Evolutionary conservation across 2,329 filamentous ascomycete genomes (phyloP).

Genomic region (Dothidotthia symphoricarpi): DNA sequence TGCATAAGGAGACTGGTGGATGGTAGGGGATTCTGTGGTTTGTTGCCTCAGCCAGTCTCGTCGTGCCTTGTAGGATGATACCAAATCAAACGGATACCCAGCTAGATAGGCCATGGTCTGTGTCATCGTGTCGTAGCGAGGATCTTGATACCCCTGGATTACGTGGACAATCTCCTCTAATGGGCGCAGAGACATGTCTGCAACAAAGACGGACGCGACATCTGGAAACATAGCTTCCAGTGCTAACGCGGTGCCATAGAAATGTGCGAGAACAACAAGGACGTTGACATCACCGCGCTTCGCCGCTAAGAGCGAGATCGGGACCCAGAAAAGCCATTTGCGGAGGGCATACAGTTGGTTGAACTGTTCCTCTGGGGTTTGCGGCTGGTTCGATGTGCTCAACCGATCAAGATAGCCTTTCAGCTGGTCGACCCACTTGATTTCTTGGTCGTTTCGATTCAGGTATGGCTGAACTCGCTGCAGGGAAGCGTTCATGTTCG

Average conservation of each 20-base stretch:
- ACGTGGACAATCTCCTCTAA: conserved; percentile 83
- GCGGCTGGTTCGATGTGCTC: conserved; percentile 42
- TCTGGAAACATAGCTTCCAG: conserved; percentile 91
- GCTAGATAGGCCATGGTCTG: conserved; percentile 48
- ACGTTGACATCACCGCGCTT: conserved; percentile 73
- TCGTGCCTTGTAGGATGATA: conserved; percentile 44
- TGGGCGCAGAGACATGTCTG: conserved; percentile 67
- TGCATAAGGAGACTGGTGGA: conserved; percentile 39
- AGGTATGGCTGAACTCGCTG: conserved; percentile 48
- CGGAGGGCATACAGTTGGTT: conserved; percentile 83
- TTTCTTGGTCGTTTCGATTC: conserved; percentile 46
- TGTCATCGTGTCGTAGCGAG: conserved; percentile 43
- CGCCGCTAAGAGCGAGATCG: conserved; percentile 76
- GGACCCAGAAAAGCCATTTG: conserved; percentile 95
- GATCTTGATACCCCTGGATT: conserved; percentile 54
- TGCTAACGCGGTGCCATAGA: conserved; percentile 83
- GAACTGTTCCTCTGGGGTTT: conserved; percentile 75
- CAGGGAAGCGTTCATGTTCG: conserved; percentile 44
- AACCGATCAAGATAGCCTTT: conserved; percentile 49
- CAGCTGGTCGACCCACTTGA: conserved; percentile 51
- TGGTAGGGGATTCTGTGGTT: conserved; percentile 29
- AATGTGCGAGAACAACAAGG: conserved; percentile 81
- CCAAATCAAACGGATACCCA: conserved; percentile 48
- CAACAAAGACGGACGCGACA: conserved; percentile 79
- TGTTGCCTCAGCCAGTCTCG: conserved; percentile 43